Conservation (phyloP, 1,139 yeast genomes). For the Candida smagusa region DNA sequence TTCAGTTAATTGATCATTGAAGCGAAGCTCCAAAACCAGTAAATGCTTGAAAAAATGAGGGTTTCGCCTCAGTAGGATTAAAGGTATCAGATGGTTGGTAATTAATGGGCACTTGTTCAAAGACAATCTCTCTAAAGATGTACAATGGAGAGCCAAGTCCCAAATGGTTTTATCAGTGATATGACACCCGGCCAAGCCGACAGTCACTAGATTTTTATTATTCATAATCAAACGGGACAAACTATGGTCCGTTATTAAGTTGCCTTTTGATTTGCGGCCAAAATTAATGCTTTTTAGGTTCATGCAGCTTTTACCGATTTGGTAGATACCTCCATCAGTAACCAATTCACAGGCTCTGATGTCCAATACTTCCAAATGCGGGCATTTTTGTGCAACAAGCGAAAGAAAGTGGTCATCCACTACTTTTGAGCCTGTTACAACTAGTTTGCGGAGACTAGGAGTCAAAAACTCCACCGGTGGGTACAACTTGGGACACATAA, state of each 20-base stretch:
- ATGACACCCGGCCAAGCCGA: conserved; percentile 88
- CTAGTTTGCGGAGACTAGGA: conserved; percentile 48
- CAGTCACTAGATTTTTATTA: conserved; percentile 55
- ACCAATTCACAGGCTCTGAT: conserved; percentile 81
- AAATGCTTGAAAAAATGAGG: conserved; percentile 49
- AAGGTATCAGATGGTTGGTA: conserved; percentile 66
- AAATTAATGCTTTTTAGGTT: conserved; percentile 60
- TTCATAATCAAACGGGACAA: conserved; percentile 55
- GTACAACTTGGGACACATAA: conserved; percentile 71
- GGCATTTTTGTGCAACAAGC: conserved; percentile 52
- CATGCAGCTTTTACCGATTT: conserved; percentile 59
- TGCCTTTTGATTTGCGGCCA: conserved; percentile 74
- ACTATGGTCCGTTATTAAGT: conserved; percentile 68
- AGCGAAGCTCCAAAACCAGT: conserved; percentile 75
- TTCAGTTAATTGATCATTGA: conserved; percentile 54
- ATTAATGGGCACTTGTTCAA: conserved; percentile 70
- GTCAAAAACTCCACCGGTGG: conserved; percentile 48
- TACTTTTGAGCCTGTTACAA: conserved; percentile 71
- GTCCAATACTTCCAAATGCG: conserved; percentile 63
- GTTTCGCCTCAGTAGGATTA: conserved; percentile 35
- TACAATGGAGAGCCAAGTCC: conserved; percentile 69
- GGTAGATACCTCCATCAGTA: conserved; percentile 70
- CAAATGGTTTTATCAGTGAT: conserved; percentile 74
- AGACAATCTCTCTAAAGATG: conserved; percentile 64
- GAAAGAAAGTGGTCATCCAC: conserved; percentile 61